phyloP scores from a whole-genome alignment of 192 early-diverging fungal species.

The Entophlyctis luteolus region DNA sequence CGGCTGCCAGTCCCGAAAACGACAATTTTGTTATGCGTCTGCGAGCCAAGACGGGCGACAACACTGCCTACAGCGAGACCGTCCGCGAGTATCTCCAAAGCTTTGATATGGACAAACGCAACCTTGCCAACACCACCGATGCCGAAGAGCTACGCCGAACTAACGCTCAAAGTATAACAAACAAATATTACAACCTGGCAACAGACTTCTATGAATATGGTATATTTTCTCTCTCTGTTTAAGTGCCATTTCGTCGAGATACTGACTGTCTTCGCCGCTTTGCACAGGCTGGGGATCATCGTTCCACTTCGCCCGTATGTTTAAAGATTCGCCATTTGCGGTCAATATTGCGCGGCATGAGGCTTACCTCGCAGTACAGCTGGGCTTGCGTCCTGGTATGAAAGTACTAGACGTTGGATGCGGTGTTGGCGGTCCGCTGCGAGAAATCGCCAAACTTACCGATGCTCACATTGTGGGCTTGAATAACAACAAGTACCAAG shows the following conservation, averaged over 20 bases:
- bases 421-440: conserved; percentile 93
- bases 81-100: conserved; percentile 44
- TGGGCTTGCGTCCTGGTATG: conserved; percentile 64
- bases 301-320: conserved; percentile 64
- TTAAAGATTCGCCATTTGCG: conserved; percentile 68
- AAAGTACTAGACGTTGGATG: conserved; percentile 90
- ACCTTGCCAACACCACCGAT: conserved; percentile 31
- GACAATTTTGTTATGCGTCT: conserved; percentile 42
- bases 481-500: conserved; percentile 96
- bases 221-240: conserved; percentile 8
- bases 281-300: neutral
- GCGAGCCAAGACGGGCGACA: conserved; percentile 45
- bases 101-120: conserved; percentile 41
- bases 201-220: conserved; percentile 57
- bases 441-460: conserved; percentile 86
- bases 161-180: conserved; percentile 39
- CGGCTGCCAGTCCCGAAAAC: conserved; percentile 34
- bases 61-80: conserved; percentile 34
- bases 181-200: conserved; percentile 52
- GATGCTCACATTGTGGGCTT: conserved; percentile 87
- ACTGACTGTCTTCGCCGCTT: too few species aligned
- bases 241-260: neutral
- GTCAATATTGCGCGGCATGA: conserved; percentile 88
- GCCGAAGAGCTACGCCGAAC: conserved; percentile 33
- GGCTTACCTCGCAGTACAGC: conserved; percentile 75